Conservation (phyloP, 805 yeast genomes). For the Wickerhamiella cacticola region DNA sequence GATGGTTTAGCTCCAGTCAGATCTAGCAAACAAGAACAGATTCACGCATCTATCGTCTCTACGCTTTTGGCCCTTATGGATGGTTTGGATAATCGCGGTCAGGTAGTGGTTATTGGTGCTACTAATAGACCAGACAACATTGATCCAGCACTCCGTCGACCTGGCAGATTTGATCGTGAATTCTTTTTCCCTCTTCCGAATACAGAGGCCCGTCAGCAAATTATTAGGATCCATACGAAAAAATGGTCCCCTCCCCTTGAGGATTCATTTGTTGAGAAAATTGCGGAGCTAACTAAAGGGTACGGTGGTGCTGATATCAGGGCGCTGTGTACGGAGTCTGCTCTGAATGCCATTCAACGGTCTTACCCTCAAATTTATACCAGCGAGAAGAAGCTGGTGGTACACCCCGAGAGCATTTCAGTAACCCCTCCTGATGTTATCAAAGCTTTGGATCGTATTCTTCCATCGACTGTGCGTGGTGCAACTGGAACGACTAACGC, state of each 20-base stretch:
- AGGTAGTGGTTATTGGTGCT: constrained; percentile 95
- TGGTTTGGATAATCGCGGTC: constrained; percentile 98
- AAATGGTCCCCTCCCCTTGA: constrained; percentile 75
- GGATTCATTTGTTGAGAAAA: constrained; percentile 43
- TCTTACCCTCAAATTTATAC: constrained; percentile 85
- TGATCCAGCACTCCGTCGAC: constrained; percentile 95
- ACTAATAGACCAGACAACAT: constrained; percentile 96
- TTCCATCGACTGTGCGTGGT: constrained; percentile 87
- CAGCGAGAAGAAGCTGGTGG: constrained; percentile 56
- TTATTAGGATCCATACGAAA: constrained; percentile 71
- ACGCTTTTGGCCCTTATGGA: constrained; percentile 94
- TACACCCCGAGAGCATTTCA: constrained; percentile 57
- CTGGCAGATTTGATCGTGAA: constrained; percentile 95
- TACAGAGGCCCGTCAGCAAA: constrained; percentile 60
- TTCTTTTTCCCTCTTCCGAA: constrained; percentile 94
- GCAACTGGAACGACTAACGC: constrained; percentile 51
- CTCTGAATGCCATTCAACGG: constrained; percentile 80
- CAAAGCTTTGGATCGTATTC: constrained; percentile 69
- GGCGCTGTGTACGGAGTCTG: constrained; percentile 92
- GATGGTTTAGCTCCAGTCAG: constrained; percentile 98
- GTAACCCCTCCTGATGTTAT: constrained; percentile 78
- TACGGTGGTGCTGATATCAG: constrained; percentile 96
- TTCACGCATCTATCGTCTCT: constrained; percentile 93
- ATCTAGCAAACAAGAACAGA: constrained; percentile 94
- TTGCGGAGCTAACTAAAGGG: constrained; percentile 80